Percentiles rank a stretch among this genome's conserved stretches.
Conservation (phyloP, 768 basidiomycete genomes). For the Lactarius hengduanensis region DNA sequence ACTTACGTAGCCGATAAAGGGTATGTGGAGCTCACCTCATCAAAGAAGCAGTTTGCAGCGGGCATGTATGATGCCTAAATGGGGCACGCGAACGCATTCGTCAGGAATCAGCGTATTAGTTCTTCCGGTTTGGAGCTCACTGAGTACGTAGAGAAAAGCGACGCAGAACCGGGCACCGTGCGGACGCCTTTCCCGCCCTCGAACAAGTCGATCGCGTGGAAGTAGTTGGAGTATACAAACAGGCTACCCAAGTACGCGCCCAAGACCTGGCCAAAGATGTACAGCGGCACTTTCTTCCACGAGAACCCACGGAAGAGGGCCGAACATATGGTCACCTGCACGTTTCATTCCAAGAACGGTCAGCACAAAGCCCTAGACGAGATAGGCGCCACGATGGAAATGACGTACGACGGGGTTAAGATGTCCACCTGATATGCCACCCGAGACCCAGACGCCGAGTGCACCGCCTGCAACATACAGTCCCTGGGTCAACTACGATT, state of each 20-base stretch:
- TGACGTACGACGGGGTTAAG: constrained; percentile 36
- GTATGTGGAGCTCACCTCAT: constrained; percentile 37
- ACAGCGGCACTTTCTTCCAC: constrained; percentile 74
- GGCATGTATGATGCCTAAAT: constrained; percentile 43
- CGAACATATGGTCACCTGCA: constrained; percentile 65
- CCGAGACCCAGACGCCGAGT: constrained; percentile 67
- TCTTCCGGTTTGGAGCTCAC: constrained; percentile 38
- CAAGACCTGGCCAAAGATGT: constrained; percentile 59
- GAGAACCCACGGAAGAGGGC: constrained; percentile 72
- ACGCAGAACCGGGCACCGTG: constrained; percentile 53
- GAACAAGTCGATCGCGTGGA: constrained; percentile 60
- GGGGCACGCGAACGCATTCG: neutral
- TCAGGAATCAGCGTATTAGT: neutral
- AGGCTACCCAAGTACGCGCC: constrained; percentile 60
- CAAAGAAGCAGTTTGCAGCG: constrained; percentile 44
- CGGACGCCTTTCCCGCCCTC: constrained; percentile 57
- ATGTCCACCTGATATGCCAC: constrained; percentile 70
- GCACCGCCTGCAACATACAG: constrained; percentile 44
- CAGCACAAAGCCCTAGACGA: neutral
- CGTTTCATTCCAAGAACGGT: neutral
- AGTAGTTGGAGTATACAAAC: constrained; percentile 60
- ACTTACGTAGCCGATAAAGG: neutral
- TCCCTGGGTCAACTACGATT: neutral
- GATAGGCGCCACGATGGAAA: neutral
- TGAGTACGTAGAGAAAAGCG: constrained; percentile 59